Evolutionary conservation across 306 rosid species (phyloP).

Genomic region (Acmispon strigosus): DNA sequence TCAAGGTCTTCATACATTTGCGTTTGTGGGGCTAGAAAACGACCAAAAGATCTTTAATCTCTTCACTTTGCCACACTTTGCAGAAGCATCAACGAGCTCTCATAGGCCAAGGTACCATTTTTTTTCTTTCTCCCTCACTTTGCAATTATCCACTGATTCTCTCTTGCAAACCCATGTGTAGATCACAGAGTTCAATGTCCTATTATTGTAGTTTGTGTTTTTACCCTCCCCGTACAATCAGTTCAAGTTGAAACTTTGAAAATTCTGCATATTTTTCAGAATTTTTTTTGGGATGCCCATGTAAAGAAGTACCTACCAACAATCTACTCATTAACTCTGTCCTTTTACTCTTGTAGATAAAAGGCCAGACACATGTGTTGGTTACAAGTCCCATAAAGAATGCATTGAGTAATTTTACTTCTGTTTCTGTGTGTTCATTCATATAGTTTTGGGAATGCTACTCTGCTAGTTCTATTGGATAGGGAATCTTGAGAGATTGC

Average conservation of each 20-base stretch:
- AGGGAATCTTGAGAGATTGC: constrained; percentile 39
- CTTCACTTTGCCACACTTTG: constrained; percentile 48
- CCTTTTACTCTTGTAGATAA: constrained; percentile 19
- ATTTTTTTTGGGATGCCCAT: constrained; percentile 8
- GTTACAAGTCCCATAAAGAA: constrained; percentile 8
- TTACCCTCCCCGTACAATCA: constrained; percentile 7
- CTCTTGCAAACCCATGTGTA: constrained; percentile 36
- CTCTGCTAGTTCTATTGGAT: constrained; percentile 24
- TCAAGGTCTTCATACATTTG: constrained; percentile 12
- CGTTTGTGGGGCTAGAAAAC: constrained; percentile 36
- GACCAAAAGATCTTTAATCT: constrained; percentile 39
- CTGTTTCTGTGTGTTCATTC: constrained; percentile 3
- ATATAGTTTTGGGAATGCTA: constrained; percentile 14
- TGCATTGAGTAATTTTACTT: constrained; percentile 18
- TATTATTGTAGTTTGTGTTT: constrained; percentile 27
- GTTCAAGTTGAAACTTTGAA: constrained; percentile 16
- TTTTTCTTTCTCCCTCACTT: neutral
- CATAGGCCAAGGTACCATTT: constrained; percentile 38
- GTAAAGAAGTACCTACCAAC: neutral
- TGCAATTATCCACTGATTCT: constrained; percentile 8
- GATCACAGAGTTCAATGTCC: constrained; percentile 33
- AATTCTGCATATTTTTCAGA: neutral
- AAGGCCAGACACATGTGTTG: constrained; percentile 17
- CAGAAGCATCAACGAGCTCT: constrained; percentile 49
- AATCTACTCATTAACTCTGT: constrained; percentile 21